These are phyloP conservation scores for Phytophthora megakarya DNA, from an alignment of 352 stramenopile species.

Conservation along the genomic window DNA sequence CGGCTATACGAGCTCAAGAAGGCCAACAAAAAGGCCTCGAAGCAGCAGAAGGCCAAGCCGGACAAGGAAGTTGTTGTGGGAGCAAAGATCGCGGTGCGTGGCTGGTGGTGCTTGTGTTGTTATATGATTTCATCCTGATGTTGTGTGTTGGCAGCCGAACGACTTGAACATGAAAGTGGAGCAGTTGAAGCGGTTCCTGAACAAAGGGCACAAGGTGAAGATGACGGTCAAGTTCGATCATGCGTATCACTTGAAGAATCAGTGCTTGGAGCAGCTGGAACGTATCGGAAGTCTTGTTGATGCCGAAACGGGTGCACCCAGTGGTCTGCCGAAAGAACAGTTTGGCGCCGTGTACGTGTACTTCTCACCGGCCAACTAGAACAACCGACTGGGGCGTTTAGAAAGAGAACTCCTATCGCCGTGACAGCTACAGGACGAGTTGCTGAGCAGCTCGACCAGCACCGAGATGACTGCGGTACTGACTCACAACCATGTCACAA, in stretches of 20 bases:
- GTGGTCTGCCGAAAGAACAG: slow-evolving; percentile 45
- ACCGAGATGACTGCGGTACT: background rate
- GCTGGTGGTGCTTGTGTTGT: background rate
- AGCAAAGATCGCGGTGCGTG: slow-evolving; percentile 73
- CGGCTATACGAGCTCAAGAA: slow-evolving; percentile 75
- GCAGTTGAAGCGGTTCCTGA: slow-evolving; percentile 67
- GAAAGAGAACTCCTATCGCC: background rate
- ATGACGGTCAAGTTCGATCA: slow-evolving; percentile 70
- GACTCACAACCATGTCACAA: background rate
- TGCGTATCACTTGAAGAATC: slow-evolving; percentile 61
- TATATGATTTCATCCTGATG: background rate
- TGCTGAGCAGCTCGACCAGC: slow-evolving; percentile 1
- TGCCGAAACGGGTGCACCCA: slow-evolving; percentile 39
- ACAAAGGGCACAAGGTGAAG: slow-evolving; percentile 84
- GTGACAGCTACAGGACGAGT: background rate
- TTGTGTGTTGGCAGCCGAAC: slow-evolving; percentile 39
- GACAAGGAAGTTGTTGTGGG: slow-evolving; percentile 78
- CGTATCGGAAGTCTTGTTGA: slow-evolving; percentile 52
- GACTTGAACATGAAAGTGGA: slow-evolving; percentile 78
- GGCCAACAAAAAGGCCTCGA: slow-evolving; percentile 54
- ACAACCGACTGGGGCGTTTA: background rate
- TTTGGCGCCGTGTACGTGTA: slow-evolving; percentile 68
- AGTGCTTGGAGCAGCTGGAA: slow-evolving; percentile 51
- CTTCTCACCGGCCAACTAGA: slow-evolving; percentile 45
- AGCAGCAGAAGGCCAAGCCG: slow-evolving; percentile 66